Evolutionary conservation across 2,329 filamentous ascomycete species (phyloP), one percentile per base, ranked within the genome.

Genomic region (Botrytis deweyae): DNA sequence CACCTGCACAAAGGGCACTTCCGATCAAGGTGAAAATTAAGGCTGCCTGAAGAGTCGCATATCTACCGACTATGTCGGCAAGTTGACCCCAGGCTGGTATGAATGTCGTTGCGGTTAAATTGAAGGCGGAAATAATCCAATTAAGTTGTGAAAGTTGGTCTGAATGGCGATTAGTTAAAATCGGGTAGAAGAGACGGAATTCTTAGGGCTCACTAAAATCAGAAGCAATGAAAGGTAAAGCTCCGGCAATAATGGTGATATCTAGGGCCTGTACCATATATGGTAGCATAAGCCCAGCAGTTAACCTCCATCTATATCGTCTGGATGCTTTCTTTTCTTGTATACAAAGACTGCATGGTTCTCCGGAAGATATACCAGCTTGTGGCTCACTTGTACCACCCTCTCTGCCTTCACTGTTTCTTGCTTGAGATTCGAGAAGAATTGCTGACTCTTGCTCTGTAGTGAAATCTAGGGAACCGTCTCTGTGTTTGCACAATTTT

Each of bases 81-180:
- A 90, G 84, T 77, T 92, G 90, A 1, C 88, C 89, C 82, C 89
- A 92, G 70, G 88, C 87, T 5, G 90, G 90, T 14, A 92, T 89
- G 76, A 92, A 92, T 1, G 90, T 87, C 1, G 90, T 90, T 0
- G 88, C 88, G 0, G 89, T 90, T 22, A 93, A 83, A 70, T 90
- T 92, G 81, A 92, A 93, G 10, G 89, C 85, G 0, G 90, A 90
- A 29, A 92, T 87, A 78, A 93, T 91, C 89, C 90, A 92, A 78
- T 91, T 92, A 3, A 91, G 84, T 77, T 90, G 87, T 29, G 87
- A 84, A 7, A 89, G 79, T 78, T 89, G 80, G 74, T 85, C 86
- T 65, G 87, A 73, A 36, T n/a, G 33, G 0, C 20, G 8, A 40
- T 77, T 63, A 76, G 76, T 38, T 42, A 18, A 3, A 38, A 20